Base-by-base conservation (phyloP, 805 yeast species). In the Wickerhamomyces pijperi region DNA sequence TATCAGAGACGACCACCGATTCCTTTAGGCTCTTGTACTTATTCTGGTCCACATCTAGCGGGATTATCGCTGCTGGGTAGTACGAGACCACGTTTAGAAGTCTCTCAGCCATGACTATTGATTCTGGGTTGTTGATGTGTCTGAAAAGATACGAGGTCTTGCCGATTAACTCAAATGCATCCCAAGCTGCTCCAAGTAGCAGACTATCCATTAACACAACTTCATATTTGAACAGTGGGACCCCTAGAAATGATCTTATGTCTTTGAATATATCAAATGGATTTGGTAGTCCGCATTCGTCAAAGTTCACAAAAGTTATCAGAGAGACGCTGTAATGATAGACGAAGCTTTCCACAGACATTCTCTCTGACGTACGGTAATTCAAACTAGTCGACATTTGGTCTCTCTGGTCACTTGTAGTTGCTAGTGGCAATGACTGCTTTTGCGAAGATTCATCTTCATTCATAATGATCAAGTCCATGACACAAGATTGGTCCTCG, bases 171-270 rank as follows among this genome's bases (percentile, higher is more conserved):
- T 63, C 67, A 42, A 51, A 64, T 0, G 64, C 46, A 12, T 55
- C 62, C 3, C 53, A 45, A 1, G 66, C 56, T 7, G 67, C 60
- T 2, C 70, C 70, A 11, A 61, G 42, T 0, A 64, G 58, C 0
- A 68, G 70, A 41, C 64, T 62, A 39, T 64, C 64, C 66, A 64
- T 61, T 68, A 67, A 64, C n/a, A 47, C 47, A 15, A 58, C 60
- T 14, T 54, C 57, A 42, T 63, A 55, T 23, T 56, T 50, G 42
- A 59, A 64, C 4, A 68, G 40, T 12, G 68, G 70, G 2, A 51
- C 43, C 25, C 58, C 56, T 37, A 64, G 51, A 19, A 51, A 46
- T 13, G 55, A 50, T 39, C 56, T 55, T 36, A 57, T 55, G 3
- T 59, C 56, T 32, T 46, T 47, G 42, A 61, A 69, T 19, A 67